phyloP scores from a whole-genome alignment of 2,329 filamentous ascomycete genomes.

The Penicillium rolfsii region DNA sequence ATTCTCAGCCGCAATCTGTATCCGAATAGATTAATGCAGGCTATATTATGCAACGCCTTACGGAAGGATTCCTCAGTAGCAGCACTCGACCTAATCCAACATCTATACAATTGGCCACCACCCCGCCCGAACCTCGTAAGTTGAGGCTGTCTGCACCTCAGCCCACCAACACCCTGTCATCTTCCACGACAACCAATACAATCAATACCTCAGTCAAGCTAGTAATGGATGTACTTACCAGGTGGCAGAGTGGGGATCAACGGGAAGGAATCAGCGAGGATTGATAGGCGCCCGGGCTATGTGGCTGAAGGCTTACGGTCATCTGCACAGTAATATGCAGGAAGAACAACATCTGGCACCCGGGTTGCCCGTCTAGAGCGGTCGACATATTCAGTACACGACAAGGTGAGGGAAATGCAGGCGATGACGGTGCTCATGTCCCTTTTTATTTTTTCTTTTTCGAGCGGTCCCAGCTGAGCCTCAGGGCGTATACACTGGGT shows the following conservation, averaged over 20 bases:
- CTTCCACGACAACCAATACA: background rate
- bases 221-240: background rate
- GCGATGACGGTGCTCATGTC: background rate
- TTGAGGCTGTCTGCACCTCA: background rate
- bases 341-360: background rate
- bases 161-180: background rate
- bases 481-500: background rate
- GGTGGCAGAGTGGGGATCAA: background rate
- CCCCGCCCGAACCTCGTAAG: background rate
- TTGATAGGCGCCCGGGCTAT: background rate
- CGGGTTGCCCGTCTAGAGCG: background rate
- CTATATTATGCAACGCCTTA: background rate
- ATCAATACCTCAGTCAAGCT: background rate
- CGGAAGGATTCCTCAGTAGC: background rate
- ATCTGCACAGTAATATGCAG: constrained; percentile 1
- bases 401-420: background rate
- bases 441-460: background rate
- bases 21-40: background rate
- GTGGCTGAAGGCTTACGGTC: background rate
- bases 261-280: background rate
- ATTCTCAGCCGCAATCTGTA: background rate
- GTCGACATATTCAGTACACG: background rate
- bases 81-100: background rate
- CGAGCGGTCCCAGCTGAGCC: background rate
- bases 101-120: background rate